These are phyloP conservation scores for Dictyostelium firmibasis DNA, from an alignment of 78 protist species.

Conservation along the genomic window DNA sequence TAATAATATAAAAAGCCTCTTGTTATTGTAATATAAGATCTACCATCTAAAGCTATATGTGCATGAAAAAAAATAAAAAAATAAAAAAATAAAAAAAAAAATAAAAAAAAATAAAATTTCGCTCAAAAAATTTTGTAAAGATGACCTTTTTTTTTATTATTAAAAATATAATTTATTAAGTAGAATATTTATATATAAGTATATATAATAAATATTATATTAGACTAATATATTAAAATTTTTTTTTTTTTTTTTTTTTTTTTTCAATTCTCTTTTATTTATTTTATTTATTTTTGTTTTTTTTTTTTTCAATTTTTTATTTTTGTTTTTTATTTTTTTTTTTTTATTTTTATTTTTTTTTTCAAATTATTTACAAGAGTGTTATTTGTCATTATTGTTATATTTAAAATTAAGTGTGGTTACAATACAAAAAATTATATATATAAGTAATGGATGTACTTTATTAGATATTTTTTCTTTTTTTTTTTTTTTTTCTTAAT, in stretches of 20 bases:
- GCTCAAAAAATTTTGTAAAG: neutral
- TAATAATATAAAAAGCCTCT: neutral
- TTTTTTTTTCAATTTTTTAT: neutral
- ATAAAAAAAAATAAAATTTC: neutral
- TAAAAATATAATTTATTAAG: neutral
- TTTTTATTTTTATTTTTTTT: neutral
- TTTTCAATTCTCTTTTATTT: neutral
- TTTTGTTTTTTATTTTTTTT: neutral
- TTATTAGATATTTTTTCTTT: neutral
- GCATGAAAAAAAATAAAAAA: neutral
- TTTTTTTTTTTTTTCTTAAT: neutral
- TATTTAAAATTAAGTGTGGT: neutral
- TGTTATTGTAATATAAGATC: neutral
- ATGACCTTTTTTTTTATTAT: neutral
- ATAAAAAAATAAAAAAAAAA: neutral
- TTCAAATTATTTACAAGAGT: neutral
- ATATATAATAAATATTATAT: too few relatives aligned
- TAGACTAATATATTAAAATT: too few relatives aligned
- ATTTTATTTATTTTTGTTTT: neutral
- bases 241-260: neutral
- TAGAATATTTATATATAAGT: neutral
- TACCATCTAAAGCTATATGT: neutral
- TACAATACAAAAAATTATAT: neutral
- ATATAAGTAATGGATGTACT: neutral
- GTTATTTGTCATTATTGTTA: neutral